A percentile compares a stretch with the other conserved stretches of the same genome.
Conservation (phyloP, 2,329 filamentous ascomycete genomes). For the Diaporthe eres region DNA sequence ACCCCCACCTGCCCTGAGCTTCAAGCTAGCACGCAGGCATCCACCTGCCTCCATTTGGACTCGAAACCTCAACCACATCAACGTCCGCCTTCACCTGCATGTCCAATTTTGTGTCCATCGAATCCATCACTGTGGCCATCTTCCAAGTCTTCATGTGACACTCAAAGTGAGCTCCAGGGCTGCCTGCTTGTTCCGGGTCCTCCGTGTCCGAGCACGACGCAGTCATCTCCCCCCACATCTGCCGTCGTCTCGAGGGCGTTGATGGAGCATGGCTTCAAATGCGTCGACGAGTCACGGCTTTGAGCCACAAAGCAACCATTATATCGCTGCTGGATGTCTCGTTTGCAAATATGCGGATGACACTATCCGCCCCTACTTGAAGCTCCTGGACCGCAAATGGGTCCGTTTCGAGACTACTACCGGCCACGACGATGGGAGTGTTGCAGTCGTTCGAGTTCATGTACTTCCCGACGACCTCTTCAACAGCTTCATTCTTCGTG, state of each 20-base stretch:
- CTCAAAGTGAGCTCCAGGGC: neutral
- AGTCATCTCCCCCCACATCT: neutral
- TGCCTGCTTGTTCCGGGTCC: neutral
- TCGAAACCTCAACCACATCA: neutral
- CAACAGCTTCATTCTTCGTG: conserved; percentile 68
- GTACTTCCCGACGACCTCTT: conserved; percentile 14
- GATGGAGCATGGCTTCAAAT: neutral
- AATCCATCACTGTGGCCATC: neutral
- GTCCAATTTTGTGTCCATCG: neutral
- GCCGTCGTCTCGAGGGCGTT: neutral
- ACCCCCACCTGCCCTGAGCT: neutral
- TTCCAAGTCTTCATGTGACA: neutral
- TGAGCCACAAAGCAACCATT: neutral
- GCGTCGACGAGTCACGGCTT: neutral
- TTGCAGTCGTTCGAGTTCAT: neutral
- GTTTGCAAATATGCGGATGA: neutral
- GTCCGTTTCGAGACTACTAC: neutral
- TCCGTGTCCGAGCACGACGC: neutral
- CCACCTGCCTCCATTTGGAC: neutral
- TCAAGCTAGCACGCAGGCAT: neutral
- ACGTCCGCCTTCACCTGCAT: neutral
- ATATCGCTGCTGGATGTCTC: conserved; percentile 18
- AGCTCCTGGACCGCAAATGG: conserved; percentile 11
- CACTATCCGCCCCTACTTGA: conserved; percentile 1
- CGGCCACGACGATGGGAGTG: neutral